Conservation (phyloP, 1,139 yeast species). For the Saccharomycopsis phalli region DNA sequence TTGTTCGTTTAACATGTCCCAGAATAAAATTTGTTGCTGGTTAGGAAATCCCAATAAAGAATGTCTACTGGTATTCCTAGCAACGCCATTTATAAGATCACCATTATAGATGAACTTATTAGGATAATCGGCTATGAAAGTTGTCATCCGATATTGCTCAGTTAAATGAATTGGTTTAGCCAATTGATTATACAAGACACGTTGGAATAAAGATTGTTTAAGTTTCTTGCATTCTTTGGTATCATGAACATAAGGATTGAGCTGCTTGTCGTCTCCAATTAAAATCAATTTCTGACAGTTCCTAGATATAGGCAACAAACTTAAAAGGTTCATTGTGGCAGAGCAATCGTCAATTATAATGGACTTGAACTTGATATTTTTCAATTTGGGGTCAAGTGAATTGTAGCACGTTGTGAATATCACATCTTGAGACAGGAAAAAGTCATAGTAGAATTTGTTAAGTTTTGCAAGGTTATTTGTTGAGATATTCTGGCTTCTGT, state of each 20-base stretch:
- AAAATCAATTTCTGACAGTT: conserved; percentile 18
- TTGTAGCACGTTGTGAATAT: conserved; percentile 19
- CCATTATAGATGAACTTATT: conserved; percentile 15
- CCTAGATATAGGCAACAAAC: conserved; percentile 18
- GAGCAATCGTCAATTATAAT: conserved; percentile 19
- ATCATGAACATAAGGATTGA: conserved; percentile 18
- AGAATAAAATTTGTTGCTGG: conserved; percentile 17
- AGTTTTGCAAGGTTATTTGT: conserved; percentile 12
- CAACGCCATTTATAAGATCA: conserved; percentile 15
- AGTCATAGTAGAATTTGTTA: conserved; percentile 16
- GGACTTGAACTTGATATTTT: conserved; percentile 17
- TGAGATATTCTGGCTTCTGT: conserved; percentile 5
- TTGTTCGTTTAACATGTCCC: conserved; percentile 11
- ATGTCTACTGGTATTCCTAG: not conserved
- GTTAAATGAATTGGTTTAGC: conserved; percentile 18
- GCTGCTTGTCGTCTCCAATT: conserved; percentile 20
- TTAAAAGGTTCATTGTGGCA: conserved; percentile 16
- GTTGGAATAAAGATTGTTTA: conserved; percentile 18
- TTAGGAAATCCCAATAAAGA: conserved; percentile 5
- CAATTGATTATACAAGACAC: conserved; percentile 16
- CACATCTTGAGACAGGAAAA: conserved; percentile 19
- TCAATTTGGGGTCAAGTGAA: conserved; percentile 16
- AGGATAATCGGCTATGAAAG: conserved; percentile 18
- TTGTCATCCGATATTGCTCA: conserved; percentile 19
- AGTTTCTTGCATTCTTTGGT: conserved; percentile 6